Base-by-base conservation (phyloP, 139 green algal genomes). In the Chlorella ohadii region DNA sequence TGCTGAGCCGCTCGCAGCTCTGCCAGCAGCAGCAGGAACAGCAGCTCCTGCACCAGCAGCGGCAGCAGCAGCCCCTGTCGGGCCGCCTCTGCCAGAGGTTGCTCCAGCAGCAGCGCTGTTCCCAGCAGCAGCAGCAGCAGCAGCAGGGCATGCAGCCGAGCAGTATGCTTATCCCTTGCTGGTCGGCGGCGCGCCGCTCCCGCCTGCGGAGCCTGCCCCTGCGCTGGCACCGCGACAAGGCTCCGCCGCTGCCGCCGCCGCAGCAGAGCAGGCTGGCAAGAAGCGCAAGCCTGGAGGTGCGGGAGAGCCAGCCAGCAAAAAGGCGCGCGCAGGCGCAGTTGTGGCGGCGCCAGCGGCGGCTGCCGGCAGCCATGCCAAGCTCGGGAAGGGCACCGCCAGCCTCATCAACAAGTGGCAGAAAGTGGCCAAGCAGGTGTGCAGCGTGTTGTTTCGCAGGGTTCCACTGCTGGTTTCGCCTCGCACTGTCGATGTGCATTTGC, bases 321-420 rank as follows among this genome's bases (percentile, higher is more conserved):
- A 86, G 83, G 71, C 56, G 33, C 59, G 59, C 2, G 27, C 23
- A 34, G 36, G 33, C 7, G 74, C 56, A 4, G 76, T 16, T 16
- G 38, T 57, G 13, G 25, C 47, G 4, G 47, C 72, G 3, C 47
- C 47, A 13, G 16, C 72, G 4, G 31, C 19, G 3, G 44, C 12
- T 3, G 47, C 44, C 20, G n/a, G 72, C 72, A 55, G 57, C 31
- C 19, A 44, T 34, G 28, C 17, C 47, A 85, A 83, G 72, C 72
- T 84, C 23, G 86, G 72, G 67, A 93, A 91, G 77, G 79, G 67
- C 19, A 38, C 92, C 16, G 85, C 84, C 23, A 82, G 76, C 15
- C 78, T 96, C 68, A 77, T 96, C 34, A 90, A 92, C 85, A 91
- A 96, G 74, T 96, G 93, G 93, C 79, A 86, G 39, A 80, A 80